Base-by-base conservation (phyloP, 2,329 filamentous ascomycete genomes). In the Tricladium varicosporioides region DNA sequence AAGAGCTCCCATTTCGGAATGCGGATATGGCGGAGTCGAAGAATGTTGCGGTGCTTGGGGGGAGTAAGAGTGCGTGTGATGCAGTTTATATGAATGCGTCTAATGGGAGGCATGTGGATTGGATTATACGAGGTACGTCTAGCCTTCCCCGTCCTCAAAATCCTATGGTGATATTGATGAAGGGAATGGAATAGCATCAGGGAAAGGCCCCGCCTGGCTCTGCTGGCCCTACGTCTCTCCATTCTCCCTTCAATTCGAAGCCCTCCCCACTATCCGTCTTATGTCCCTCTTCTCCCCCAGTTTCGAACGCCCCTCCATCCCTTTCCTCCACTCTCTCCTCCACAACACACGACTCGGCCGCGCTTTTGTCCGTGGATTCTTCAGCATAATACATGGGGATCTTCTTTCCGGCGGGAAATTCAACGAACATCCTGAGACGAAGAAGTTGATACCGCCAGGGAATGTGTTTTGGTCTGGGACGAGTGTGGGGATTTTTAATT, bases 241-340 rank as follows among this genome's bases (percentile, higher is more conserved):
- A 0, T 66, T 88, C n/a, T 84, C 85, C 68, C 79, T 79, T 53
- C 84, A 82, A 78, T 73, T 90, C 0, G 87, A 90, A 70, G 83
- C 86, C 63, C 77, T 91, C 3, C 79, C 86, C 3, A 80, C 81
- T 42, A 86, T 81, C 0, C 84, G 88, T 0, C 77, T 88, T 60
- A 72, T 91, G 53, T 87, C 83, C 1, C 91, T 86, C 82, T 84
- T 92, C 71, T 86, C 82, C 48, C 88, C 44, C 5, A 14, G 33
- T 8, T 44, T 53, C 11, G 44, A 53, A 19, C 14, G 88, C 0
- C 91, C 86, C 85, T 85, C 84, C 4, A 75, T 77, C 1, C 86
- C 57, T 74, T 84, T 53, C 44, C 45, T 47, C 31, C 44, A 53
- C 15, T 10, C 2, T 10, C 36, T 40, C 36, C 36, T 40, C 36